These are phyloP conservation scores for Bremia lactucae DNA, from an alignment of 352 stramenopile species.

Conservation along the genomic window DNA sequence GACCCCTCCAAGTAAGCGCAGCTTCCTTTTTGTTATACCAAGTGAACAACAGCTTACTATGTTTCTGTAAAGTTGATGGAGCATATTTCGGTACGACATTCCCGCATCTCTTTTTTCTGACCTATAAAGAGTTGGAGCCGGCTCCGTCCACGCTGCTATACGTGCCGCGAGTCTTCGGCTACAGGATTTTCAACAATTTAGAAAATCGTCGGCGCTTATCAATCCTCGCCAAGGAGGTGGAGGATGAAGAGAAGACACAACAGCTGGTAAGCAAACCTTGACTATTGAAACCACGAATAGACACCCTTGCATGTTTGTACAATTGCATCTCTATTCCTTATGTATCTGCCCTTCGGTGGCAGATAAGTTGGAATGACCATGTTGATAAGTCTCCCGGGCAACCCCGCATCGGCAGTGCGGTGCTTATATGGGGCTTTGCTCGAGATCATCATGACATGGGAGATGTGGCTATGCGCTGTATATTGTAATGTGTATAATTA, in stretches of 20 bases:
- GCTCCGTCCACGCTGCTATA: conserved; percentile 75
- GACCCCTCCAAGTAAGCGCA: conserved; percentile 73
- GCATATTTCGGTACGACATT: conserved; percentile 98
- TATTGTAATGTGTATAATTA: conserved; percentile 22
- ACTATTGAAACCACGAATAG: conserved; percentile 24
- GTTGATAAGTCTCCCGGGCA: too few species aligned
- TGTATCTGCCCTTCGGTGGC: too few species aligned
- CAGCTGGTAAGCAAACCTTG: conserved; percentile 48
- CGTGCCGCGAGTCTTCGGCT: conserved; percentile 86
- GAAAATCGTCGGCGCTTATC: conserved; percentile 74
- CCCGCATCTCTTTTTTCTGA: conserved; percentile 97
- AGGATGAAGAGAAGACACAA: conserved; percentile 60
- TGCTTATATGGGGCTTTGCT: conserved; percentile 7
- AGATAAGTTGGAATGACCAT: too few species aligned
- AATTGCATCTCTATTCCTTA: background rate
- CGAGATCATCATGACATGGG: conserved; percentile 1
- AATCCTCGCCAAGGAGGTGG: conserved; percentile 71
- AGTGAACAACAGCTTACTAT: background rate
- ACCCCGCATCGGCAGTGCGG: conserved; percentile 12
- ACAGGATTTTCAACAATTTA: conserved; percentile 86
- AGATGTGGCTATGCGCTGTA: conserved; percentile 20
- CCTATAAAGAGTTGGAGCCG: conserved; percentile 89
- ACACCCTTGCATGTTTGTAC: conserved; percentile 14
- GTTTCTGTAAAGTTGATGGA: conserved; percentile 79
- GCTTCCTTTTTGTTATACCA: too few species aligned